Percentiles rank a stretch among this genome's conserved stretches.
Evolutionary conservation across 331 rosid genomes (phyloP).

Genomic region (Telfairia occidentalis): DNA sequence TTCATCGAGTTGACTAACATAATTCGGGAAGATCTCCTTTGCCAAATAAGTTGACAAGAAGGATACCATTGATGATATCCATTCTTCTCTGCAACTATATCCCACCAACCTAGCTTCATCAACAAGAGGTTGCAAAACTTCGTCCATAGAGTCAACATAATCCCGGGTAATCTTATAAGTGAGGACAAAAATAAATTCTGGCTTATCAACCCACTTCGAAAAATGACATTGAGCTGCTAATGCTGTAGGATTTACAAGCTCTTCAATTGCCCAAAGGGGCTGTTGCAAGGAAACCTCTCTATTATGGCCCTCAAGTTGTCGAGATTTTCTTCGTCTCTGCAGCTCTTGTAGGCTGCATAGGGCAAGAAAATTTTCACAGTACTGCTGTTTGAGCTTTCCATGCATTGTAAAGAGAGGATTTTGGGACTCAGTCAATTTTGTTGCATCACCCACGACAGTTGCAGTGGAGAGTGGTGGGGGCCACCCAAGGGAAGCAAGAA

Average conservation of each 20-base stretch:
- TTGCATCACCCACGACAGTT: slow-evolving; percentile 28
- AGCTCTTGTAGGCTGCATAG: slow-evolving; percentile 72
- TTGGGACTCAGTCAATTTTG: slow-evolving; percentile 29
- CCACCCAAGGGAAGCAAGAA: slow-evolving; percentile 82
- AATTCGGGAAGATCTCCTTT: slow-evolving; percentile 68
- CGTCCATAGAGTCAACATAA: slow-evolving; percentile 70
- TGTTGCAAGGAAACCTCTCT: slow-evolving; percentile 47
- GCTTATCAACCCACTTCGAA: slow-evolving; percentile 74
- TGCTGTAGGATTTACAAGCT: slow-evolving; percentile 79
- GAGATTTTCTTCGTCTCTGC: slow-evolving; percentile 68
- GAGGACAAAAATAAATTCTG: slow-evolving; percentile 80
- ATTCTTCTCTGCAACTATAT: slow-evolving; percentile 92
- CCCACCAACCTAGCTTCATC: slow-evolving; percentile 81
- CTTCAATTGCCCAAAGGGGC: slow-evolving; percentile 96
- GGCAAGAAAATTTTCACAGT: slow-evolving; percentile 64
- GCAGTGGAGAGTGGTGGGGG: slow-evolving; percentile 66
- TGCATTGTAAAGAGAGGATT: slow-evolving; percentile 80
- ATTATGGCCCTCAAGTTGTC: slow-evolving; percentile 64
- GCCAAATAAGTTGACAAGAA: slow-evolving; percentile 72
- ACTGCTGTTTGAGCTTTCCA: slow-evolving; percentile 62
- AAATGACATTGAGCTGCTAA: slow-evolving; percentile 77
- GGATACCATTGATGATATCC: slow-evolving; percentile 79
- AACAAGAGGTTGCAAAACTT: slow-evolving; percentile 81
- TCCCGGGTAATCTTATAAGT: slow-evolving; percentile 73
- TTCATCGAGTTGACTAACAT: slow-evolving; percentile 40